Percentiles rank a stretch among this genome's conserved stretches.
Evolutionary conservation across 192 early-diverging fungal species (phyloP).

Genomic region (Allomyces arbusculus): DNA sequence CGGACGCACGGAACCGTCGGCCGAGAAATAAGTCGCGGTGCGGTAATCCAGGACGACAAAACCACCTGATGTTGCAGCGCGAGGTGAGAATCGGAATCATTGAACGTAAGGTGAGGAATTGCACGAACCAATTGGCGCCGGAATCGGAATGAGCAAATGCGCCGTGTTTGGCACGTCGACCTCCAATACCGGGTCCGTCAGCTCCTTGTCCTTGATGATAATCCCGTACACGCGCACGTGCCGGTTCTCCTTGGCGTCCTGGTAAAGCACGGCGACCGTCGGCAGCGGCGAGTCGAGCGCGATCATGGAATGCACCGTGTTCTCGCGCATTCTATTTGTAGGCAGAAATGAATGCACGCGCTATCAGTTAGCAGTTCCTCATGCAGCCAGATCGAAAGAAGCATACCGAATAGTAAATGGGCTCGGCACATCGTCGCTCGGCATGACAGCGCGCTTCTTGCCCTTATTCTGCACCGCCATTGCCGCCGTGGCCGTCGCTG

Average conservation of each 20-base stretch:
- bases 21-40: too few species aligned
- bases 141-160: slow-evolving; percentile 35
- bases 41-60: not conserved
- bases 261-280: slow-evolving; percentile 32
- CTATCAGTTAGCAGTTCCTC: too few species aligned
- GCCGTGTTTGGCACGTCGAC: slow-evolving; percentile 20
- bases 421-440: slow-evolving; percentile 1
- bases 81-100: not conserved
- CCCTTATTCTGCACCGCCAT: slow-evolving; percentile 1
- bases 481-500: not conserved
- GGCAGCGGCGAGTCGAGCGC: slow-evolving; percentile 17
- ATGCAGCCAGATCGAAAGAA: not conserved
- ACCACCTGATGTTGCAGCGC: slow-evolving; percentile 1
- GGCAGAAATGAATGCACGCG: too few species aligned
- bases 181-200: slow-evolving; percentile 4
- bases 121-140: slow-evolving; percentile 10
- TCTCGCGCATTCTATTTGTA: slow-evolving; percentile 28
- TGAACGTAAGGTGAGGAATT: too few species aligned
- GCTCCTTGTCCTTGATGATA: slow-evolving; percentile 21
- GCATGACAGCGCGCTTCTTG: slow-evolving; percentile 6
- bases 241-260: slow-evolving; percentile 25
- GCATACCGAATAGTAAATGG: slow-evolving; percentile 5
- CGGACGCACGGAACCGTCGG: not conserved
- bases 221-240: slow-evolving; percentile 37
- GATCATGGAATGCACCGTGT: slow-evolving; percentile 25